A percentile compares a stretch with the other conserved stretches of the same genome.
phyloP scores from a whole-genome alignment of 257 asterid species.

The Pogostemon cablin region DNA sequence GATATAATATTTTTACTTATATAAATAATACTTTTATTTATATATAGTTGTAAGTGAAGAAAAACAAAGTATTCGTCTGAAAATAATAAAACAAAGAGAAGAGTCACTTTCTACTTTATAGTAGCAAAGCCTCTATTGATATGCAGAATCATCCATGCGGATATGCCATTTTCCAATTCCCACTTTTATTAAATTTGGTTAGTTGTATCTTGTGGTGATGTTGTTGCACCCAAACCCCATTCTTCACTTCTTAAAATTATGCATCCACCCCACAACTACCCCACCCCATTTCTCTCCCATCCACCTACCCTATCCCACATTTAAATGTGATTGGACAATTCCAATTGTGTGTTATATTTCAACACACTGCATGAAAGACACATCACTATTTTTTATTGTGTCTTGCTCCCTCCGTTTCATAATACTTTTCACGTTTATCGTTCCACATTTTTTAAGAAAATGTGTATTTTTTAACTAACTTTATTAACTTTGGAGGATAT shows the following conservation, averaged over 20 bases:
- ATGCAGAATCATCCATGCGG: conserved; percentile 34
- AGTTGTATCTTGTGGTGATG: conserved; percentile 26
- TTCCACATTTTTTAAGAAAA: no score
- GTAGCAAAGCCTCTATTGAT: background rate
- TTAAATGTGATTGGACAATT: no score
- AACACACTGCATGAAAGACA: no score
- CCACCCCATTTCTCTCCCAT: background rate
- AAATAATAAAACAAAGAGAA: background rate
- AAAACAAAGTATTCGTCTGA: conserved; percentile 23
- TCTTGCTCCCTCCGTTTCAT: no score
- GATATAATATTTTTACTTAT: no score
- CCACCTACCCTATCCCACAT: conserved; percentile 9
- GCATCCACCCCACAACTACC: no score
- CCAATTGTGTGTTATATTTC: no score
- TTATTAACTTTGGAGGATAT: no score
- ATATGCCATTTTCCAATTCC: conserved; percentile 31
- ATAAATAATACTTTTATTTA: no score
- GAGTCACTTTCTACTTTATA: conserved; percentile 27
- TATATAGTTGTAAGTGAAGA: background rate
- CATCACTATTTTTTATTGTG: no score
- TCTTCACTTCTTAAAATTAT: background rate
- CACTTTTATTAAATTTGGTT: conserved; percentile 27
- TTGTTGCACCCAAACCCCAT: conserved; percentile 28
- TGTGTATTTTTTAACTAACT: no score
- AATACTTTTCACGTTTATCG: no score